Evolutionary conservation across 768 basidiomycete genomes (phyloP).

Genomic region (Postia placenta): DNA sequence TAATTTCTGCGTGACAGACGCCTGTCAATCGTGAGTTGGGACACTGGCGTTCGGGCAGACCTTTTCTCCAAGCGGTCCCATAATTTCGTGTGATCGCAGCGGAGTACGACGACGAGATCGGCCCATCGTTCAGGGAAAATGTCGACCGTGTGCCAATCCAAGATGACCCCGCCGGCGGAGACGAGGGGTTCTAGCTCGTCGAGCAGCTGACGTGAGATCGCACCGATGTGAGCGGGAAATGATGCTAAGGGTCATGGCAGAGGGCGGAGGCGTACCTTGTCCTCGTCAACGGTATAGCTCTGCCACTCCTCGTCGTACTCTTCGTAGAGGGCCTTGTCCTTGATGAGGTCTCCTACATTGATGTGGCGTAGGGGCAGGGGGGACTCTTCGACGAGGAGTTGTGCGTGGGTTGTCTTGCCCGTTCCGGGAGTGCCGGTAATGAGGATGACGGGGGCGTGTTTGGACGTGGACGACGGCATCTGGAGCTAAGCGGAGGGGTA

Average conservation of each 20-base stretch:
- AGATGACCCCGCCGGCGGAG: slow-evolving; percentile 68
- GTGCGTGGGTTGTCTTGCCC: slow-evolving; percentile 91
- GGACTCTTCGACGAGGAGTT: slow-evolving; percentile 71
- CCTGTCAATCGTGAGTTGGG: neutral
- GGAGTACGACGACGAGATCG: slow-evolving; percentile 89
- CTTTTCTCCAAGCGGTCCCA: slow-evolving; percentile 91
- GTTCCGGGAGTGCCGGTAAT: slow-evolving; percentile 94
- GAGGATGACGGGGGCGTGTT: slow-evolving; percentile 56
- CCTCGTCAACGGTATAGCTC: slow-evolving; percentile 90
- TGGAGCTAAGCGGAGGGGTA: neutral
- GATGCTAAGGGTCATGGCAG: no score
- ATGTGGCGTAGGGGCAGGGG: slow-evolving; percentile 69
- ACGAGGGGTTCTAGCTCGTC: slow-evolving; percentile 80
- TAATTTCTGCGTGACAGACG: slow-evolving; percentile 53
- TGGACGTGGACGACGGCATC: slow-evolving; percentile 1
- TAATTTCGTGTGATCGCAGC: slow-evolving; percentile 79
- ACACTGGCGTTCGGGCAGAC: slow-evolving; percentile 34
- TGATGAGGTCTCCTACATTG: slow-evolving; percentile 88
- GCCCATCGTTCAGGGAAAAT: slow-evolving; percentile 95
- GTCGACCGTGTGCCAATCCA: slow-evolving; percentile 95
- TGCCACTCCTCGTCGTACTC: slow-evolving; percentile 95
- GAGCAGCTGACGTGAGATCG: slow-evolving; percentile 49
- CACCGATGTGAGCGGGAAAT: neutral
- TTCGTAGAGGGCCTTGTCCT: slow-evolving; percentile 74
- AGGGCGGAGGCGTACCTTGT: slow-evolving; percentile 56